These are phyloP conservation scores for Phytophthora brassicae DNA, from an alignment of 352 stramenopile species.

Conservation along the genomic window DNA sequence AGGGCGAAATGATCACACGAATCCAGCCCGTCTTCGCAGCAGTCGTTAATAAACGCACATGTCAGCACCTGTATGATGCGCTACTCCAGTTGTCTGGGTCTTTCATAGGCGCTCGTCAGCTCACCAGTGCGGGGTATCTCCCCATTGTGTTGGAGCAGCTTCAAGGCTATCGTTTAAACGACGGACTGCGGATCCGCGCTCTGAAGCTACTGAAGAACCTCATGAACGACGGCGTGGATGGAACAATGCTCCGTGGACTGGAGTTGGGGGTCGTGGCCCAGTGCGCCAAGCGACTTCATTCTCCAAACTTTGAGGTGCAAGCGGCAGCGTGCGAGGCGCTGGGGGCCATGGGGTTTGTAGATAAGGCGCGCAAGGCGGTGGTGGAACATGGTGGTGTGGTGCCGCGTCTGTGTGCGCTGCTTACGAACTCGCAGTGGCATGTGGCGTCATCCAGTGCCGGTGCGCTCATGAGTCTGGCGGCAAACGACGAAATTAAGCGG, in stretches of 20 bases:
- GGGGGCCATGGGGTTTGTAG: constrained; percentile 54
- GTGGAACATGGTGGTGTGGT: constrained; percentile 54
- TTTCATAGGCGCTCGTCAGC: constrained; percentile 51
- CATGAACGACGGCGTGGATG: constrained; percentile 62
- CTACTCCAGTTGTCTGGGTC: constrained; percentile 42
- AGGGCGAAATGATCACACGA: constrained; percentile 36
- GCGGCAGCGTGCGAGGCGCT: constrained; percentile 57
- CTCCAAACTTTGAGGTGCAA: constrained; percentile 39
- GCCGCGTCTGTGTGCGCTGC: constrained; percentile 55
- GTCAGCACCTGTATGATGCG: constrained; percentile 52
- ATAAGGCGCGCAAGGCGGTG: constrained; percentile 57
- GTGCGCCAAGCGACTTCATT: constrained; percentile 46
- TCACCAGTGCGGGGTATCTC: constrained; percentile 55
- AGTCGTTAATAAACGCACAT: constrained; percentile 31
- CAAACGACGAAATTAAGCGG: constrained; percentile 72
- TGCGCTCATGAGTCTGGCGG: constrained; percentile 66
- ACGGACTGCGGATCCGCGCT: constrained; percentile 44
- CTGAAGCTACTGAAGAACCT: constrained; percentile 66
- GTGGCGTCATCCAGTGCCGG: constrained; percentile 52
- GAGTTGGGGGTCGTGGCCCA: constrained; percentile 54
- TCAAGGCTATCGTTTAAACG: constrained; percentile 25
- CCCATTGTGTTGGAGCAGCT: constrained; percentile 55
- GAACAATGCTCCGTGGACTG: constrained; percentile 50
- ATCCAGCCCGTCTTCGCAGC: constrained; percentile 52
- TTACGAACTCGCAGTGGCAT: constrained; percentile 59